Percentiles rank a stretch among this genome's conserved stretches.
Evolutionary conservation across 345 rosid genomes (phyloP).

Genomic region (Hibiscus tridactylites): DNA sequence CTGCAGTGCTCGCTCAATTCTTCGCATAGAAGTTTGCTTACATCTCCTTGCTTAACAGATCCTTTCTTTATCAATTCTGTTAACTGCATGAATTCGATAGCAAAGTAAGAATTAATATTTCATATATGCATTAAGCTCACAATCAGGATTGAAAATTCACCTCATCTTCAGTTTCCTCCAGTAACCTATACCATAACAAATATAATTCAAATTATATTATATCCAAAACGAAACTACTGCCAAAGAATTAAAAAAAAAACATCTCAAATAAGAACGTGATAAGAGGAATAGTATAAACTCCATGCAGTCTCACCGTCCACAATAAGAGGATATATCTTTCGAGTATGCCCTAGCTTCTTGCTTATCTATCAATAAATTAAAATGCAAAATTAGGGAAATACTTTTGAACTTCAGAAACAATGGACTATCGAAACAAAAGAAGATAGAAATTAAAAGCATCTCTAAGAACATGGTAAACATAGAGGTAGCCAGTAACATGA

Average conservation of each 20-base stretch:
- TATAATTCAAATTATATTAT: slow-evolving; percentile 5
- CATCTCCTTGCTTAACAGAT: slow-evolving; percentile 60
- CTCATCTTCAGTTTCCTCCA: slow-evolving; percentile 93
- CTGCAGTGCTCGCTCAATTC: slow-evolving; percentile 72
- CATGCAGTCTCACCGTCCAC: slow-evolving; percentile 64
- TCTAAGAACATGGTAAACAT: slow-evolving; percentile 11
- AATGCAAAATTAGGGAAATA: slow-evolving; percentile 7
- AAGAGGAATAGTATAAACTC: slow-evolving; percentile 3
- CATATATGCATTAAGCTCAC: background rate
- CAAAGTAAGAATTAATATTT: background rate
- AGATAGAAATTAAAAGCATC: background rate
- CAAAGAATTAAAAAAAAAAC: background rate
- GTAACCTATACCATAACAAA: slow-evolving; percentile 42
- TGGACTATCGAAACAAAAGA: background rate
- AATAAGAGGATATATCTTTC: slow-evolving; percentile 78
- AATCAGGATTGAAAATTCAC: slow-evolving; percentile 22
- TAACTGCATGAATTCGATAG: slow-evolving; percentile 37
- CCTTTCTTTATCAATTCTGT: slow-evolving; percentile 69
- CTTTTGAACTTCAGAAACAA: background rate
- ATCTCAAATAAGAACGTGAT: background rate
- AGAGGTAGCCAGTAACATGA: slow-evolving; percentile 2
- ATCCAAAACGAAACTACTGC: background rate
- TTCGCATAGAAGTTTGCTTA: slow-evolving; percentile 65
- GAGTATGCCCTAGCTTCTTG: slow-evolving; percentile 87
- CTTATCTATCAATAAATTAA: slow-evolving; percentile 43